Conservation (phyloP, 176 grass and related monocot genomes). For the Zoysia pacifica region DNA sequence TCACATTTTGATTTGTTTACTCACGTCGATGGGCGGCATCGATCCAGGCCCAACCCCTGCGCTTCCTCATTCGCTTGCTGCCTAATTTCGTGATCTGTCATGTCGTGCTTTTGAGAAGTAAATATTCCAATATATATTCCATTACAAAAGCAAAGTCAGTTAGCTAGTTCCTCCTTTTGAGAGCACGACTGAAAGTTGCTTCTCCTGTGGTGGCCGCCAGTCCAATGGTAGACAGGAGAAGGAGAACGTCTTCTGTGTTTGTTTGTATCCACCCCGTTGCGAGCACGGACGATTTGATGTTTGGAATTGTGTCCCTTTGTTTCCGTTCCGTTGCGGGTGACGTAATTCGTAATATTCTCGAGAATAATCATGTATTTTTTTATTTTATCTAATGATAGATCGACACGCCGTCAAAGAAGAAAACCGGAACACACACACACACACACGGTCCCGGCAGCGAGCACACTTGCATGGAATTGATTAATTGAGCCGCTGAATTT, state of each 20-base stretch:
- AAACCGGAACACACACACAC: no score
- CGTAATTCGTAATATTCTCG: no score
- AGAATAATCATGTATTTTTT: no score
- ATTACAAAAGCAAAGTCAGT: neutral
- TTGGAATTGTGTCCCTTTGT: no score
- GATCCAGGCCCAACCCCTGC: slow-evolving; percentile 11
- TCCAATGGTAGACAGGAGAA: neutral
- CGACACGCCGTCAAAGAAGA: no score
- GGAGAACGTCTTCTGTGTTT: no score
- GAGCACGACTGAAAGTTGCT: neutral
- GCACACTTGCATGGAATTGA: no score
- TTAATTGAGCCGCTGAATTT: neutral
- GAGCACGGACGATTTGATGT: no score
- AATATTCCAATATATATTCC: slow-evolving; percentile 24
- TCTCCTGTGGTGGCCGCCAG: slow-evolving; percentile 5
- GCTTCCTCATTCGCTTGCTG: slow-evolving; percentile 1
- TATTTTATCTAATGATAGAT: no score
- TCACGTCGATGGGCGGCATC: neutral
- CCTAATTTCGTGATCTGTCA: slow-evolving; percentile 3
- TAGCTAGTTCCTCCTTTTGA: neutral
- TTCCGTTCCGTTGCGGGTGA: no score
- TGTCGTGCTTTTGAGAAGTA: slow-evolving; percentile 15
- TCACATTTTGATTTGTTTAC: neutral
- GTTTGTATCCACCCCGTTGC: no score
- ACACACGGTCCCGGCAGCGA: no score